Conservation (phyloP, 768 basidiomycete genomes). For the Collybia nuda region DNA sequence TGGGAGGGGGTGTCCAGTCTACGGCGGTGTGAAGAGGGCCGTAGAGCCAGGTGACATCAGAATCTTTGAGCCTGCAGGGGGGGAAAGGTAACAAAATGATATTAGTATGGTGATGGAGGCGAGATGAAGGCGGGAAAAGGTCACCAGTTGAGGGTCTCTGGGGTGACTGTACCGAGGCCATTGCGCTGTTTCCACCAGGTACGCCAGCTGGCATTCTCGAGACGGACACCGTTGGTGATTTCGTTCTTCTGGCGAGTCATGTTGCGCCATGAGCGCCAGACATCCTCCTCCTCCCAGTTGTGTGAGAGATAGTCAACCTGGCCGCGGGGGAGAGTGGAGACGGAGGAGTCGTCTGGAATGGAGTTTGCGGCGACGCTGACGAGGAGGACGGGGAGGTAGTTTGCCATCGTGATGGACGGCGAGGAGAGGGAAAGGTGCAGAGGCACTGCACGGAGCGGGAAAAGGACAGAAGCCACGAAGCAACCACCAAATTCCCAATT, state of each 20-base stretch:
- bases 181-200: conserved; percentile 99
- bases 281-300: conserved; percentile 97
- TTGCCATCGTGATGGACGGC: conserved; percentile 44
- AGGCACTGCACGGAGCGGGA: conserved; percentile 5
- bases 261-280: conserved; percentile 97
- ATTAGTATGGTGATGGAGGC: conserved; percentile 4
- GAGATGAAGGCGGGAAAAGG: conserved; percentile 23
- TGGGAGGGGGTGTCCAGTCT: conserved; percentile 58
- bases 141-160: conserved; percentile 98
- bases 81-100: too few relatives aligned
- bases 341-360: conserved; percentile 72
- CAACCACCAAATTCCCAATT: conserved; percentile 2
- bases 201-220: conserved; percentile 98
- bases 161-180: conserved; percentile 90
- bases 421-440: conserved; percentile 11
- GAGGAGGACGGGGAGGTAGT: conserved; percentile 70
- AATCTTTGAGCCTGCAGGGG: conserved; percentile 88
- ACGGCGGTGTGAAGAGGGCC: conserved; percentile 95
- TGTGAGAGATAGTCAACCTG: conserved; percentile 99
- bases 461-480: conserved; percentile 9
- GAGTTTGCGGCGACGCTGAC: conserved; percentile 59
- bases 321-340: conserved; percentile 83
- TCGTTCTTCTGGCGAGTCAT: conserved; percentile 99
- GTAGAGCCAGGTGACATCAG: conserved; percentile 98
- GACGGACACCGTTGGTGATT: conserved; percentile 89